Conservation (phyloP, 2,329 filamentous ascomycete genomes). For the Cladosporium sp. region DNA sequence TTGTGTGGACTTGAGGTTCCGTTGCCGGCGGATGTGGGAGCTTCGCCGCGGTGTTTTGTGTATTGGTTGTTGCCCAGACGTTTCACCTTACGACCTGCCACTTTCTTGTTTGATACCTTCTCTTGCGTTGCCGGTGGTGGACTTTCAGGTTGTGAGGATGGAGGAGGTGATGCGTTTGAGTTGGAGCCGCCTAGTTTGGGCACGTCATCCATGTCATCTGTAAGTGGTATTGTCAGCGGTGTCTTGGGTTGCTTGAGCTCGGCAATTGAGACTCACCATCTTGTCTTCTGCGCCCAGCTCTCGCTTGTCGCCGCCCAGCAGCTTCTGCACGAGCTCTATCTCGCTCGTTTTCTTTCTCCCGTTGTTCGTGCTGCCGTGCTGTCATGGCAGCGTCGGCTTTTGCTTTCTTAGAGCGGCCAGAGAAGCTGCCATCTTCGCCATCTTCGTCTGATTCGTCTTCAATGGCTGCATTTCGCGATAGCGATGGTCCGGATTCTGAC, state of each 20-base stretch:
- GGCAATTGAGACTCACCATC: constrained; percentile 61
- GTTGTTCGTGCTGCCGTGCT: constrained; percentile 64
- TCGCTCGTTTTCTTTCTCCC: constrained; percentile 64
- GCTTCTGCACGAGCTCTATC: constrained; percentile 74
- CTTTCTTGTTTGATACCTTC: constrained; percentile 60
- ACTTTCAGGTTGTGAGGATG: constrained; percentile 44
- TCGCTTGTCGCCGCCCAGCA: constrained; percentile 75
- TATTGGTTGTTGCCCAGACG: constrained; percentile 78
- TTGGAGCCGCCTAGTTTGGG: constrained; percentile 46
- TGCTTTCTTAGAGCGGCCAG: constrained; percentile 42
- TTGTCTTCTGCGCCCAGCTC: constrained; percentile 74
- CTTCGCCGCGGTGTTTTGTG: constrained; percentile 68
- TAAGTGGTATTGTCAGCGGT: constrained; percentile 58
- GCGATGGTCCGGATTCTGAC: constrained; percentile 64
- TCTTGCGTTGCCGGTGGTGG: constrained; percentile 39
- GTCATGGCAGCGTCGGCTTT: constrained; percentile 48
- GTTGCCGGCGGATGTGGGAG: constrained; percentile 48
- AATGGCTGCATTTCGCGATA: constrained; percentile 46
- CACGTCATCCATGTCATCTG: constrained; percentile 59
- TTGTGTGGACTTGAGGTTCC: constrained; percentile 52
- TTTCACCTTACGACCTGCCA: constrained; percentile 57
- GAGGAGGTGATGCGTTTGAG: constrained; percentile 39
- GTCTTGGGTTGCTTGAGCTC: not conserved
- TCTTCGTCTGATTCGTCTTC: constrained; percentile 74
- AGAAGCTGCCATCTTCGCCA: constrained; percentile 22